Evolutionary conservation across 2,329 filamentous ascomycete species (phyloP), one percentile per base, ranked within the genome.

Genomic region (Parasarocladium wereldwijsianum): DNA sequence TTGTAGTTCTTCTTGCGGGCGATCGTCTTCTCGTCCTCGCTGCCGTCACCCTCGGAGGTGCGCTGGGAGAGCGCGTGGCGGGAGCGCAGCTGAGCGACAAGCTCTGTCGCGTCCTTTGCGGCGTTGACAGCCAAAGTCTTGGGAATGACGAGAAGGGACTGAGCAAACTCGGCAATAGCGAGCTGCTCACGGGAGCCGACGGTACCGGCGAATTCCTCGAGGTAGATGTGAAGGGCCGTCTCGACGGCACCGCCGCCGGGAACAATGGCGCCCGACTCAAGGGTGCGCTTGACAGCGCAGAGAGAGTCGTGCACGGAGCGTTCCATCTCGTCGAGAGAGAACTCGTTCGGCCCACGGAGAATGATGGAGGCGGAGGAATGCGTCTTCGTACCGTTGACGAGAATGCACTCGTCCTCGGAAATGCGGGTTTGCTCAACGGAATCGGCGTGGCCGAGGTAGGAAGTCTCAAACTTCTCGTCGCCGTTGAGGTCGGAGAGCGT

Each of bases 371-470:
- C 86, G 6, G 86, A 93, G 3, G 80, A 90, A 58, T 90, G 84
- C 17, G 80, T 71, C 64, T 94, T 96, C 47, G 90, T 93, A 32
- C 87, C 87, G 66, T 90, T 93, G 52, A 98, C 70, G 39, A 98
- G 62, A 41, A 98, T 98, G 57, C 87, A 96, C 64, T 98, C 90
- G 44, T 98, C 90, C 47, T 98, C 90, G 3, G 90, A 96, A 52
- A 98, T 96, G 47, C 87, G 80, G 65, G 96, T 90, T 58, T 98
- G 90, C n/a, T 80, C 71, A 38, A 98, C 87, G 58, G 96, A 90
- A 45, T 98, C 90, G 10, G 90, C 90, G 40, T 84, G 67, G 36
- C 90, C 90, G 21, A 98, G 67, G 50, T 83, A 82, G 23, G 85
- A 85, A 14, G 83, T 63, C 43, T 98, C 90, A 46, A 96, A 98